Evolutionary conservation across 768 basidiomycete species (phyloP).

Genomic region (Dioszegia hungarica): DNA sequence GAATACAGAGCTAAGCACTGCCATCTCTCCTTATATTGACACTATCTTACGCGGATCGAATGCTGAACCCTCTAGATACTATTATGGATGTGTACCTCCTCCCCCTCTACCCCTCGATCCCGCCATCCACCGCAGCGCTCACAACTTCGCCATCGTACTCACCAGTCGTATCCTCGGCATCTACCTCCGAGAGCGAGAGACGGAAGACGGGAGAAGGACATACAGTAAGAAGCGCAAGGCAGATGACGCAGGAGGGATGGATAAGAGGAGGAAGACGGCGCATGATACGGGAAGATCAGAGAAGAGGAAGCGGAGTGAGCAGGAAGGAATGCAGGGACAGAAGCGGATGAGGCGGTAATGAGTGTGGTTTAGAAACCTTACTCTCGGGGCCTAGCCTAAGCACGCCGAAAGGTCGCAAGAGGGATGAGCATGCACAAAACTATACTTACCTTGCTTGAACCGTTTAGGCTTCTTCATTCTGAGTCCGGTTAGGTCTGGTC

Average conservation of each 20-base stretch:
- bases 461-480: conserved; percentile 29
- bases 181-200: not conserved
- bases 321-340: not conserved
- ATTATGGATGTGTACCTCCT: not conserved
- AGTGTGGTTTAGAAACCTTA: not conserved
- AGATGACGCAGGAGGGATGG: not conserved
- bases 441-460: conserved; percentile 45
- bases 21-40: not conserved
- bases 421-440: not conserved
- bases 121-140: not conserved
- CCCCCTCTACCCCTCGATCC: not conserved
- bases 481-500: conserved; percentile 28
- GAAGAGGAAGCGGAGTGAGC: not conserved
- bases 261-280: not conserved
- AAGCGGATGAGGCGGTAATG: not conserved
- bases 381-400: not conserved
- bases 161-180: not conserved
- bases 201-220: not conserved
- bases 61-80: not conserved
- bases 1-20: not conserved
- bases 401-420: not conserved
- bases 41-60: not conserved
- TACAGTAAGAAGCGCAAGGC: not conserved
- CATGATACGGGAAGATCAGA: not conserved
- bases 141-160: not conserved